Evolutionary conservation across 1,284 basidiomycete species (phyloP), one percentile per base, ranked within the genome.

Genomic region (Trichosporon asahii): DNA sequence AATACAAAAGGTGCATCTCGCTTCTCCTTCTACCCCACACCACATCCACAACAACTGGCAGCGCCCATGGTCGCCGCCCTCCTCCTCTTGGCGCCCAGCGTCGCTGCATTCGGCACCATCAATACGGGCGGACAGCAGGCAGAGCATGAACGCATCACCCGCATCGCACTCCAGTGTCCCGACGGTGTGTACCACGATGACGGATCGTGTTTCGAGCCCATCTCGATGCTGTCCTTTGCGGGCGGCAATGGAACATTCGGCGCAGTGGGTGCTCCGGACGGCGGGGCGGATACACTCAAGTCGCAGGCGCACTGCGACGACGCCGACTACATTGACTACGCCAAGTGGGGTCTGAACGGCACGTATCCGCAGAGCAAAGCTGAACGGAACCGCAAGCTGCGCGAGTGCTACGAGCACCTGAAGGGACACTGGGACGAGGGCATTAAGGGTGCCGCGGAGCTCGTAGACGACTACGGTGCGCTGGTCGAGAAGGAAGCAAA

Each of bases 291-390:
- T 2, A 60, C 49, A n/a, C 55, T 68, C 31, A 61, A 68, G 61
- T 27, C 66, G 14, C 14, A 31, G 14, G 66, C 66, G 18, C 66
- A 68, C 66, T 68, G 66, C 66, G 66, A 68, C 66, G 66, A 68
- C 31, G 66, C 66, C n/a, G 66, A 68, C 61, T 68, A 64, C 46
- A 49, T 68, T 4, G 61, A 68, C 60, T 68, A 64, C 21, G 60
- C 66, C 9, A 68, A 68, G 44, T 68, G n/a, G 18, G 61, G 61
- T 14, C 12, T 68, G 23, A 37, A 53, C 40, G 66, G 66, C 2
- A 63, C 57, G 44, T 68, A 68, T 21, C 60, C 60, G 9, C 66
- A 46, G 11, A 21, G 60, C 18, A 57, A 37, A 33, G 53, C 55
- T 33, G 25, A 57, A 14, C 65, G 65, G 1, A 66, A 55, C 49